Conservation (phyloP, 2,329 filamentous ascomycete genomes). For the Calonectria multiphialidica region DNA sequence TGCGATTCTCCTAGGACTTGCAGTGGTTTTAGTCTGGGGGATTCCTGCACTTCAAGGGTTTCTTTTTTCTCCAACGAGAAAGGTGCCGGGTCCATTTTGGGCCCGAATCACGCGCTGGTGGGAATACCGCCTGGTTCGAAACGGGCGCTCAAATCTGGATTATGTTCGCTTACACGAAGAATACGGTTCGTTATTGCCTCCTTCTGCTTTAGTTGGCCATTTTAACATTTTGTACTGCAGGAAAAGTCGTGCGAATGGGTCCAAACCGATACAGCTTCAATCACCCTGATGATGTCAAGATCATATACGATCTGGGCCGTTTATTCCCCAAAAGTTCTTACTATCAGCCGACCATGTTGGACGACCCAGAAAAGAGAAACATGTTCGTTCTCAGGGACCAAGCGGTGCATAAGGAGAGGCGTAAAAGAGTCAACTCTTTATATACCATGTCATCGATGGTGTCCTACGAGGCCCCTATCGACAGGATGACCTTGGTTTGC, state of each 20-base stretch:
- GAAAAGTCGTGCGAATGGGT: conserved; percentile 8
- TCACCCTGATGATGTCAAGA: background rate
- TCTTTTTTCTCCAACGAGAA: background rate
- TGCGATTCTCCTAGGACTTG: background rate
- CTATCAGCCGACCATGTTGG: background rate
- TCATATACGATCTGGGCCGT: background rate
- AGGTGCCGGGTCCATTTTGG: background rate
- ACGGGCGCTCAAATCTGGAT: background rate
- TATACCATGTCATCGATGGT: conserved; percentile 1
- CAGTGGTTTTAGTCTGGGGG: background rate
- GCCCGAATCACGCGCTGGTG: background rate
- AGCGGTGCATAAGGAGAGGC: background rate
- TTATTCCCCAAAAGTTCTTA: background rate
- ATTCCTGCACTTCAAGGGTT: background rate
- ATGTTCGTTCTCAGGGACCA: background rate
- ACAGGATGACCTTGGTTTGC: background rate
- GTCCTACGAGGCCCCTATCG: background rate
- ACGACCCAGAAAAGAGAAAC: background rate
- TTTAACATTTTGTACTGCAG: background rate
- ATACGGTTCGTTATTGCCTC: background rate
- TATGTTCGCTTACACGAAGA: background rate
- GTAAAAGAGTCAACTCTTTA: background rate
- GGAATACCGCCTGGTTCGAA: background rate
- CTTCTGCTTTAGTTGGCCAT: no score
- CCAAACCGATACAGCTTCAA: conserved; percentile 6